Conservation (phyloP, 148 eudicot species). For the Spergularia marina region DNA sequence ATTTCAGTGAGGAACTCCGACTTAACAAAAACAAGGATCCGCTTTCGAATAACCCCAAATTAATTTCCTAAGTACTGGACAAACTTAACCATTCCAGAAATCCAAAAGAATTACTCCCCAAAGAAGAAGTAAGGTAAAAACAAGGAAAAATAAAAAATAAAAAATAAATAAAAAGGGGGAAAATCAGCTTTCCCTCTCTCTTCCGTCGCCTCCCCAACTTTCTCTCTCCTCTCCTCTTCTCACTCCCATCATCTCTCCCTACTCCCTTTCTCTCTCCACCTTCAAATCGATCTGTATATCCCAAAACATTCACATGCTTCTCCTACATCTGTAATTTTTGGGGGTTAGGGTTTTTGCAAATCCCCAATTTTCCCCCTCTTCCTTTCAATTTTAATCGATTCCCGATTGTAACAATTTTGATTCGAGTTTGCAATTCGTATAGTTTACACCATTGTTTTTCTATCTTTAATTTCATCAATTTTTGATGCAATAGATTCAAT, state of each 20-base stretch:
- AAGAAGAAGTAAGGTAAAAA: background rate
- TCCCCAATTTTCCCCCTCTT: background rate
- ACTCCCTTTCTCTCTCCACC: background rate
- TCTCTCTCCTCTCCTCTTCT: background rate
- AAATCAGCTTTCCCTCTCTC: background rate
- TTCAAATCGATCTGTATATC: background rate
- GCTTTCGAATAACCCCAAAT: no score
- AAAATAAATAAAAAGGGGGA: background rate
- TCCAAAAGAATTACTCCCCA: no score
- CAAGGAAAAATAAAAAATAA: no score
- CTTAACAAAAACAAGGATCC: no score
- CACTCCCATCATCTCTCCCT: background rate
- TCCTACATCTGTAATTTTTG: slow-evolving; percentile 8
- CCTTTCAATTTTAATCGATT: background rate
- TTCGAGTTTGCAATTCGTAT: background rate
- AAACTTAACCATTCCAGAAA: no score
- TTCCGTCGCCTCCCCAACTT: background rate
- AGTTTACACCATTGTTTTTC: slow-evolving; percentile 13
- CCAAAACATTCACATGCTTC: background rate
- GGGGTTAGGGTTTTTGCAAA: slow-evolving; percentile 23
- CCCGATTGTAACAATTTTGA: slow-evolving; percentile 9
- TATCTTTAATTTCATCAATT: background rate
- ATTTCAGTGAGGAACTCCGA: no score
- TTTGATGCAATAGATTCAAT: slow-evolving; percentile 15
- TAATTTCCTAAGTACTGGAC: no score